A percentile compares a stretch with the other conserved stretches of the same genome.
Conservation (phyloP, 2,329 filamentous ascomycete species). For the Fusarium guadeloupense region DNA sequence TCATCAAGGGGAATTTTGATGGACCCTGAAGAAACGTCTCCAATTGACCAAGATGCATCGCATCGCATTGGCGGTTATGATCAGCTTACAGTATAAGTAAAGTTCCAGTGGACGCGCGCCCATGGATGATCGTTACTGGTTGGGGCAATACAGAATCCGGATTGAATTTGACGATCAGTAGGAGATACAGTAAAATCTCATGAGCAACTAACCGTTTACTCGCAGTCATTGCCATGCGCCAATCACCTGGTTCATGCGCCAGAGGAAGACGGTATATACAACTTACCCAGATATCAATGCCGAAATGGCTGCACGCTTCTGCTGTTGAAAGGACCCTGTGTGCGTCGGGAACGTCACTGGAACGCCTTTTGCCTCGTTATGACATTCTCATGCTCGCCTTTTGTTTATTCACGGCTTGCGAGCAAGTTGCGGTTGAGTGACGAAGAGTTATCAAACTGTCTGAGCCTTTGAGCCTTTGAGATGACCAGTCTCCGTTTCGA, state of each 20-base stretch:
- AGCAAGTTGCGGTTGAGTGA: too few relatives aligned
- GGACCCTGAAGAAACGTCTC: slow-evolving; percentile 1
- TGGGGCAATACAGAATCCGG: background rate
- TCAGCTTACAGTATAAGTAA: background rate
- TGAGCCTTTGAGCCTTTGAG: too few relatives aligned
- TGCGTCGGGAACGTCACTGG: background rate
- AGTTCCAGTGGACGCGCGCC: background rate
- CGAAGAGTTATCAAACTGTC: too few relatives aligned
- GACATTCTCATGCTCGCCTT: too few relatives aligned
- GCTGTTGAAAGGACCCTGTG: background rate
- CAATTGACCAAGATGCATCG: background rate
- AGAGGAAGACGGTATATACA: too few relatives aligned
- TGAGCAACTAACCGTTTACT: background rate
- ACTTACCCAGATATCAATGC: background rate
- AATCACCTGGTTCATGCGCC: background rate
- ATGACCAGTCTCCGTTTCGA: background rate
- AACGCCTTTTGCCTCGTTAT: too few relatives aligned
- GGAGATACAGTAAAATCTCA: background rate
- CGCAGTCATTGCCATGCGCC: too few relatives aligned
- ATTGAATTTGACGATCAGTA: slow-evolving; percentile 18
- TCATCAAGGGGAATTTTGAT: background rate
- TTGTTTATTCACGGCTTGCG: too few relatives aligned
- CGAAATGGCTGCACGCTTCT: background rate
- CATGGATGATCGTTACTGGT: slow-evolving; percentile 15
- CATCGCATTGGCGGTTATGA: background rate